These are phyloP conservation scores for Hydnomerulius pinastri DNA, from an alignment of 768 basidiomycete species.

Conservation along the genomic window DNA sequence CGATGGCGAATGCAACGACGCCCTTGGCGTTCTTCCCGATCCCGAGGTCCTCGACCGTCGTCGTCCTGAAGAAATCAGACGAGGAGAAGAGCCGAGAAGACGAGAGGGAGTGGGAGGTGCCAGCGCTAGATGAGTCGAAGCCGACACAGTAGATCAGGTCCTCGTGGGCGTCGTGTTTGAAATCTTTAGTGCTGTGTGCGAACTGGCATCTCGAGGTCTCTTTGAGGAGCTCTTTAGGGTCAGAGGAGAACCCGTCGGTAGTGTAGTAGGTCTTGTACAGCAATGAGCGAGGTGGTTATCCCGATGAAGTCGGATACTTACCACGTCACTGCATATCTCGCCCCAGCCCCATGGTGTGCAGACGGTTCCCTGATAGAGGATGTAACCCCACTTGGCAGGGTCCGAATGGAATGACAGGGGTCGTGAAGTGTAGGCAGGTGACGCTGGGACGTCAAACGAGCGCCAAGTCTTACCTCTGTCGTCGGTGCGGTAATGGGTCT, in stretches of 20 bases:
- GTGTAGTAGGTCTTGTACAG: conserved; percentile 84
- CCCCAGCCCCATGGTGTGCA: conserved; percentile 62
- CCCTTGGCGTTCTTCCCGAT: conserved; percentile 84
- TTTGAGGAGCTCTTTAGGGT: conserved; percentile 56
- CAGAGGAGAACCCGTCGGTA: conserved; percentile 72
- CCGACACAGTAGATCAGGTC: conserved; percentile 90
- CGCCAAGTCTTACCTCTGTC: conserved; percentile 91
- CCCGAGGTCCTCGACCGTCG: conserved; percentile 80
- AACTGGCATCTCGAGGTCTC: conserved; percentile 85
- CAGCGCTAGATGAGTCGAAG: conserved; percentile 61
- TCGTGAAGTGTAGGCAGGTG: conserved; percentile 41
- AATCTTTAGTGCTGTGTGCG: conserved; percentile 83
- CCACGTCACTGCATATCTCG: conserved; percentile 71
- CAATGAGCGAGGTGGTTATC: conserved; percentile 8
- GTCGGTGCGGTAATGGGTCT: conserved; percentile 82
- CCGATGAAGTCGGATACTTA: conserved; percentile 22
- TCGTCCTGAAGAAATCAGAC: conserved; percentile 76
- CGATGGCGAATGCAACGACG: conserved; percentile 90
- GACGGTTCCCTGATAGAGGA: conserved; percentile 75
- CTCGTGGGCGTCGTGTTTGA: conserved; percentile 72
- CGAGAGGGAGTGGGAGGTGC: conserved; percentile 43
- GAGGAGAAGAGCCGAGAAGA: conserved; percentile 79
- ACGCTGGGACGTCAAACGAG: conserved; percentile 70
- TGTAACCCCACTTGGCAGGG: conserved; percentile 63
- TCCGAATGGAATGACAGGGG: conserved; percentile 91